Percentiles rank a stretch among this genome's conserved stretches.
These are phyloP conservation scores for Pythium plurisporium DNA, from an alignment of 352 stramenopile species.

Conservation along the genomic window DNA sequence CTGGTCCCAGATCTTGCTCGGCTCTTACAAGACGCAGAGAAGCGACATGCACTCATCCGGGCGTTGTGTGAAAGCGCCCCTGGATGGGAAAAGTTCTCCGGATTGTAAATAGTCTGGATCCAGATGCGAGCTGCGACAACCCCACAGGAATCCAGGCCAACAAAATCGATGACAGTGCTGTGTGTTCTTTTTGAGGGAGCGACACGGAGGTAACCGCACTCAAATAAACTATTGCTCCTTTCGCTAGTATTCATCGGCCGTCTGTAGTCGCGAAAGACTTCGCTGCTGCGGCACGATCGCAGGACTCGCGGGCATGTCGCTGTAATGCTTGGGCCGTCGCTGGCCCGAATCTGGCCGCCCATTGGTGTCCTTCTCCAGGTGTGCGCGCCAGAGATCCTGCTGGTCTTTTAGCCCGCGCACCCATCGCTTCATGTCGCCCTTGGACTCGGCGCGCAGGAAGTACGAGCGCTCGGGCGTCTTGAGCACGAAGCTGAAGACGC, in stretches of 20 bases:
- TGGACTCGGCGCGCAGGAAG: conserved; percentile 74
- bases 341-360: conserved; percentile 25
- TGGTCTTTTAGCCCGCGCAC: conserved; percentile 76
- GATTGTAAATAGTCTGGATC: too few relatives aligned
- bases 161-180: neutral
- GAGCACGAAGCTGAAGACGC: conserved; percentile 75
- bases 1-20: conserved; percentile 79
- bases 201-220: neutral
- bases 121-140: neutral
- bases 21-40: conserved; percentile 80
- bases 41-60: conserved; percentile 75
- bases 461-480: conserved; percentile 75
- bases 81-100: conserved; percentile 80
- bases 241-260: conserved; percentile 8
- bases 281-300: conserved; percentile 29
- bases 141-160: neutral
- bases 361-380: conserved; percentile 24
- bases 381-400: conserved; percentile 75
- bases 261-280: conserved; percentile 34
- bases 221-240: conserved; percentile 4
- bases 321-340: conserved; percentile 75
- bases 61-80: conserved; percentile 81
- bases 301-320: conserved; percentile 43
- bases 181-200: neutral
- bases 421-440: conserved; percentile 88